phyloP scores from a whole-genome alignment of 2,329 filamentous ascomycete species.

The Curvularia verruculosa region DNA sequence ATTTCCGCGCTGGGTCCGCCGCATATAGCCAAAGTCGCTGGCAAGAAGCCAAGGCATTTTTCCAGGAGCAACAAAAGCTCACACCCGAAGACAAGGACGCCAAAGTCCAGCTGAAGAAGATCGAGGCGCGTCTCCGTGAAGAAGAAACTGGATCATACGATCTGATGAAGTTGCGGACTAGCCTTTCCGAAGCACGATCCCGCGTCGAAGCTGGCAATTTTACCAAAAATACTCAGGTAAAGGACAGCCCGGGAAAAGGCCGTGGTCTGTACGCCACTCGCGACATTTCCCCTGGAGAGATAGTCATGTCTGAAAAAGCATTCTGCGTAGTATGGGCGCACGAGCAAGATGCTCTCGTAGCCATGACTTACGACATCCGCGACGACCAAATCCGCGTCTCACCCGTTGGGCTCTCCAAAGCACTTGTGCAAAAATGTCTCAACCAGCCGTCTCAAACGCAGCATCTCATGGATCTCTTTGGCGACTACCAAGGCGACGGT shows the following conservation, averaged over 20 bases:
- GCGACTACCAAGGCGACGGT: slow-evolving; percentile 48
- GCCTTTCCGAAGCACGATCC: slow-evolving; percentile 51
- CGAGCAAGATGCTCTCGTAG: slow-evolving; percentile 50
- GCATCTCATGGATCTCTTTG: slow-evolving; percentile 43
- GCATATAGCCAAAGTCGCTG: slow-evolving; percentile 54
- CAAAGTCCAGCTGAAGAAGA: slow-evolving; percentile 27
- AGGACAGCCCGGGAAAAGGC: slow-evolving; percentile 51
- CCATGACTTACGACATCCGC: slow-evolving; percentile 54
- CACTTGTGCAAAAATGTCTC: slow-evolving; percentile 56
- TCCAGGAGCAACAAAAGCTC: slow-evolving; percentile 39
- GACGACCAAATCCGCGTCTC: slow-evolving; percentile 39
- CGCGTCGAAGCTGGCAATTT: slow-evolving; percentile 58
- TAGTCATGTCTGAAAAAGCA: slow-evolving; percentile 64
- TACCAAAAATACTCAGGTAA: slow-evolving; percentile 51
- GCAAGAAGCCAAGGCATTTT: slow-evolving; percentile 44
- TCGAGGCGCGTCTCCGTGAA: slow-evolving; percentile 43
- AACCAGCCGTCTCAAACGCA: slow-evolving; percentile 49
- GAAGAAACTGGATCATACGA: slow-evolving; percentile 50
- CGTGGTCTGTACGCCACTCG: slow-evolving; percentile 60
- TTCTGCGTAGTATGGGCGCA: slow-evolving; percentile 55
- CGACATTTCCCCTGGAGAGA: slow-evolving; percentile 56
- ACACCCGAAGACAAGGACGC: slow-evolving; percentile 47
- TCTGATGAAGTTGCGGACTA: slow-evolving; percentile 39
- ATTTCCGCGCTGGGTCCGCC: slow-evolving; percentile 55
- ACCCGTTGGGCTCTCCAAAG: slow-evolving; percentile 27